phyloP scores from a whole-genome alignment of 1,139 yeast species.

The Suhomyces bokatorum region DNA sequence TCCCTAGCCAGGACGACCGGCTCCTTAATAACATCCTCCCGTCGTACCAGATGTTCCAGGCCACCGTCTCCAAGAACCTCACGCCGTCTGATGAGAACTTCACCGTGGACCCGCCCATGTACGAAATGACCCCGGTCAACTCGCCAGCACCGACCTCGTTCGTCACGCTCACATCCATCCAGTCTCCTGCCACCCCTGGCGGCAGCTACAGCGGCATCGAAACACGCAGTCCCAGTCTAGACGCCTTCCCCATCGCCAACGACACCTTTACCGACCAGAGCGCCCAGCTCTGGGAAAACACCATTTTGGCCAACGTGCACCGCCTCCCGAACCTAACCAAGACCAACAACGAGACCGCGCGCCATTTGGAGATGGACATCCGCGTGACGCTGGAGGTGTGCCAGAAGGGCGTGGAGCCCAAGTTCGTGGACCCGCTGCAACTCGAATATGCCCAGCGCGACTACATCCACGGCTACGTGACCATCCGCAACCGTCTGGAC shows the following conservation, averaged over 20 bases:
- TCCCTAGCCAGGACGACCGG: slow-evolving; percentile 16
- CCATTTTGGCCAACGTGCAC: slow-evolving; percentile 47
- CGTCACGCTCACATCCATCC: slow-evolving; percentile 12
- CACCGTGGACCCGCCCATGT: slow-evolving; percentile 44
- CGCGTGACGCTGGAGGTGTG: slow-evolving; percentile 44
- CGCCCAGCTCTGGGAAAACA: slow-evolving; percentile 44
- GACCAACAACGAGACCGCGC: slow-evolving; percentile 26
- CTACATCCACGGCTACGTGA: slow-evolving; percentile 37
- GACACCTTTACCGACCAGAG: slow-evolving; percentile 27
- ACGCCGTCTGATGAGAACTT: slow-evolving; percentile 44
- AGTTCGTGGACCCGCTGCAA: slow-evolving; percentile 25
- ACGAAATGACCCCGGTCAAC: slow-evolving; percentile 39
- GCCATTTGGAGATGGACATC: slow-evolving; percentile 33
- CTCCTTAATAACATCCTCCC: slow-evolving; percentile 45
- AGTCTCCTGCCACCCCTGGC: slow-evolving; percentile 14
- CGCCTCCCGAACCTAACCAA: slow-evolving; percentile 37
- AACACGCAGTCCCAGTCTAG: slow-evolving; percentile 4
- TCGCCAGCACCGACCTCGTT: slow-evolving; percentile 19
- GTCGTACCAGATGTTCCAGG: slow-evolving; percentile 48
- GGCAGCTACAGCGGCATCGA: slow-evolving; percentile 7
- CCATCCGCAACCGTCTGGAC: slow-evolving; percentile 25
- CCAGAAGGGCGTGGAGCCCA: slow-evolving; percentile 40
- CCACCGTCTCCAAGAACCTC: slow-evolving; percentile 42
- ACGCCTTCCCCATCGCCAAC: slow-evolving; percentile 15
- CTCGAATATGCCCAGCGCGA: slow-evolving; percentile 36